Evolutionary conservation across 2,329 filamentous ascomycete genomes (phyloP).

Genomic region (Diaporthe caulivora): DNA sequence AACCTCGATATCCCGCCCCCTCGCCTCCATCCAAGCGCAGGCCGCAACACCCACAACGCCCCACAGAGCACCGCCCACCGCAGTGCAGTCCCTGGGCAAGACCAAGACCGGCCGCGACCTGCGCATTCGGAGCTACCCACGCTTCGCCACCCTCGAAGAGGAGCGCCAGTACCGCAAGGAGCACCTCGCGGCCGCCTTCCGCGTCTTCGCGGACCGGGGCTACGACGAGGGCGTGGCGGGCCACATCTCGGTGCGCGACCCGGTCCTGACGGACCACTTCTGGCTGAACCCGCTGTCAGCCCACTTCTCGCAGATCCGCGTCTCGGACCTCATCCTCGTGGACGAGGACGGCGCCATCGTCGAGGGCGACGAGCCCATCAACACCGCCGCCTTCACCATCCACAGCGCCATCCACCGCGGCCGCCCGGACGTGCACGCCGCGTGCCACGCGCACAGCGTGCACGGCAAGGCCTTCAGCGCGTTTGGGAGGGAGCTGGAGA

Average conservation of each 20-base stretch:
- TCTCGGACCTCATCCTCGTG: constrained; percentile 76
- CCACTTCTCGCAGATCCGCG: constrained; percentile 75
- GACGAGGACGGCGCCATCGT: constrained; percentile 71
- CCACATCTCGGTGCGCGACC: constrained; percentile 60
- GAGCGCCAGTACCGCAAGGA: constrained; percentile 69
- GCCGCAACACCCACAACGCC: background rate
- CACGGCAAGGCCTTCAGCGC: constrained; percentile 76
- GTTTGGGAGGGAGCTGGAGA: constrained; percentile 74
- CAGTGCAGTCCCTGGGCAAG: constrained; percentile 38
- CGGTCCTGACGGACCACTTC: constrained; percentile 42
- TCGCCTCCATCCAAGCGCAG: constrained; percentile 29
- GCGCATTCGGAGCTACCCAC: constrained; percentile 61
- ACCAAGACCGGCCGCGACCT: constrained; percentile 36
- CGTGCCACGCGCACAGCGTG: constrained; percentile 75
- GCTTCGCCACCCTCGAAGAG: constrained; percentile 61
- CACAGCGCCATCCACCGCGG: constrained; percentile 76
- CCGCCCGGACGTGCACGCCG: constrained; percentile 73
- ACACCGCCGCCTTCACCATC: constrained; percentile 78
- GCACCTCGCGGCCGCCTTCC: constrained; percentile 70
- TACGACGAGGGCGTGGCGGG: constrained; percentile 73
- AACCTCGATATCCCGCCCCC: constrained; percentile 11
- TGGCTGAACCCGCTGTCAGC: constrained; percentile 68
- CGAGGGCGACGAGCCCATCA: constrained; percentile 74
- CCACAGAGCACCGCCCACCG: constrained; percentile 33
- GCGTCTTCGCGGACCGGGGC: constrained; percentile 70